A percentile compares a stretch with the other conserved stretches of the same genome.
Conservation (phyloP, 83 land plant species). For the Picea engelmannii region DNA sequence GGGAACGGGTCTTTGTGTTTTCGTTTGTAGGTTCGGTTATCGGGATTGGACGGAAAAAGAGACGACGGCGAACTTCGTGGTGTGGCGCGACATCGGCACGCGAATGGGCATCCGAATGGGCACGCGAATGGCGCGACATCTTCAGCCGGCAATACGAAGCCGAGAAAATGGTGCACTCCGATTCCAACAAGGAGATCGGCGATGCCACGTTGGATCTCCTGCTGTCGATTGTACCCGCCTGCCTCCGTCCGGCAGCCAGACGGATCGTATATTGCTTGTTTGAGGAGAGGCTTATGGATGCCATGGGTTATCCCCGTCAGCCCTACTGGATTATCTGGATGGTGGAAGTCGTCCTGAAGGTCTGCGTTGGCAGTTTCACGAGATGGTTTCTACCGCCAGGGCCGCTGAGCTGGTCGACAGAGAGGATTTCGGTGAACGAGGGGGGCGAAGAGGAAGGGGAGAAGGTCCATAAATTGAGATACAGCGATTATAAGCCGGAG, state of each 20-base stretch:
- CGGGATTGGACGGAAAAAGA: conserved; percentile 25
- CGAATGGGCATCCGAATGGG: conserved; percentile 28
- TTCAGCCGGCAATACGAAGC: conserved; percentile 17
- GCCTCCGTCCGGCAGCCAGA: conserved; percentile 3
- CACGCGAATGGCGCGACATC: no score
- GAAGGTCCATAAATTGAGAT: not conserved
- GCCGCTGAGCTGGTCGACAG: not conserved
- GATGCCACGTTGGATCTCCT: conserved; percentile 15
- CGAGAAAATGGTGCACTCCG: conserved; percentile 16
- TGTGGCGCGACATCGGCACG: conserved; percentile 31
- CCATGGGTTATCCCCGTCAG: conserved; percentile 25
- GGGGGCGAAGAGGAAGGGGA: not conserved
- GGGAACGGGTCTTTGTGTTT: no score
- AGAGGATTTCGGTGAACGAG: not conserved
- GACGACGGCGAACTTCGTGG: not conserved
- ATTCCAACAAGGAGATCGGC: conserved; percentile 16
- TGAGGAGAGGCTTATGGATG: conserved; percentile 23
- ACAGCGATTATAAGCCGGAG: not conserved
- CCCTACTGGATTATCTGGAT: conserved; percentile 18
- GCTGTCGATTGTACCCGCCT: not conserved
- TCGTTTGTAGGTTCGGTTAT: conserved; percentile 20
- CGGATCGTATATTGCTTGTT: conserved; percentile 11
- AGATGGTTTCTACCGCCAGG: conserved; percentile 3
- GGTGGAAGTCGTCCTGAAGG: not conserved
- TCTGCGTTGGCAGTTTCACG: not conserved